phyloP scores from a whole-genome alignment of 768 basidiomycete genomes.

The Coprinopsis sp. region DNA sequence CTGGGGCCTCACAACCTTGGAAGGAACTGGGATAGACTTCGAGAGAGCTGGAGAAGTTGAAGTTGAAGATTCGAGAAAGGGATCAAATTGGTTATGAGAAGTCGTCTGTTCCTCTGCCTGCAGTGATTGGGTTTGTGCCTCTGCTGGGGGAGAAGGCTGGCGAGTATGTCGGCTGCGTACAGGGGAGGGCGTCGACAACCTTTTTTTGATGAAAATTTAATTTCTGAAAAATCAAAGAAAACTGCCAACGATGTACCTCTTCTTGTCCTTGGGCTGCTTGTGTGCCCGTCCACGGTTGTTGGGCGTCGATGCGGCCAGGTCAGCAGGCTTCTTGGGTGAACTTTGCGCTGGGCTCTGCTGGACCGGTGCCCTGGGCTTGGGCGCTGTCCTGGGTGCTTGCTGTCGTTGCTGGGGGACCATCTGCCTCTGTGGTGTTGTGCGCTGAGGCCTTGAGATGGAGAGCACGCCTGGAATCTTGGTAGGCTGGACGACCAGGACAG shows the following conservation, averaged over 20 bases:
- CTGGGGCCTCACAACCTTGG: constrained; percentile 7
- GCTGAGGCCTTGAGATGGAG: constrained; percentile 57
- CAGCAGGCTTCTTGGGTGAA: constrained; percentile 17
- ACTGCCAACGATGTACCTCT: constrained; percentile 10
- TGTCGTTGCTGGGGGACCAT: constrained; percentile 20
- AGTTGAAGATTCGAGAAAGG: constrained; percentile 31
- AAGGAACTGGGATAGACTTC: constrained; percentile 51
- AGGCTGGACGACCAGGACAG: constrained; percentile 65
- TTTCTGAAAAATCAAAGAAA: background rate
- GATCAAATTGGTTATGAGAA: constrained; percentile 45
- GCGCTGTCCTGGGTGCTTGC: constrained; percentile 20
- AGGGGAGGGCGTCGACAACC: constrained; percentile 43
- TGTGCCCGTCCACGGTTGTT: constrained; percentile 22
- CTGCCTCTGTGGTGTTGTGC: constrained; percentile 22
- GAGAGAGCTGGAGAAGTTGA: constrained; percentile 35
- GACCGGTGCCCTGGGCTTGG: constrained; percentile 26
- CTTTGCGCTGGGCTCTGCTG: constrained; percentile 22
- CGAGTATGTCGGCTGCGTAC: constrained; percentile 45
- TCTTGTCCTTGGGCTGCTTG: constrained; percentile 28
- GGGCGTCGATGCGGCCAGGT: constrained; percentile 26
- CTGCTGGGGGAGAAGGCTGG: constrained; percentile 58
- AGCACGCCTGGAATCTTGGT: constrained; percentile 72
- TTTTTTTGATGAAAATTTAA: no score
- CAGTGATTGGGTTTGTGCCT: constrained; percentile 37
- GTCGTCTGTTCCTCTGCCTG: constrained; percentile 58